Evolutionary conservation across 257 asterid genomes (phyloP).

Genomic region (Paulownia fortunei): DNA sequence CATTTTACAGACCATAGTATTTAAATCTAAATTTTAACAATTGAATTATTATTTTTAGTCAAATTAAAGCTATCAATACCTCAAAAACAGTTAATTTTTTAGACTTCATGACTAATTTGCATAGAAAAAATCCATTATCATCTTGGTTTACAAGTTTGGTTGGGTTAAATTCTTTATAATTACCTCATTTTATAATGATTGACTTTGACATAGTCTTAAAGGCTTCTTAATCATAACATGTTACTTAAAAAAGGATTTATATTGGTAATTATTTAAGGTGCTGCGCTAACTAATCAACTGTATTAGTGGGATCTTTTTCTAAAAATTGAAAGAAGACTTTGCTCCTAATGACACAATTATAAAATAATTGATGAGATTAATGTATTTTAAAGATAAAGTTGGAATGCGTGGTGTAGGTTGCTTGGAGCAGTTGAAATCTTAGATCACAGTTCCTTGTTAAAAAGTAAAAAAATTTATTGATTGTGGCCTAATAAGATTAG

Average conservation of each 20-base stretch:
- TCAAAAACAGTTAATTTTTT: too few species aligned
- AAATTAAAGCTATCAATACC: too few species aligned
- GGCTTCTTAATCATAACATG: background rate
- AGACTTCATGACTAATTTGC: too few species aligned
- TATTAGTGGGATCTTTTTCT: background rate
- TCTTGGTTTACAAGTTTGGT: background rate
- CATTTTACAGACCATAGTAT: too few species aligned
- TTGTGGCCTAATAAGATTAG: too few species aligned
- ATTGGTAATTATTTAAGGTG: background rate
- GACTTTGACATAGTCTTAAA: background rate
- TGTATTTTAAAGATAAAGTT: background rate
- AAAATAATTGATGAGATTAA: background rate
- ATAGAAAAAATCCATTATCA: too few species aligned
- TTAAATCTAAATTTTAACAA: too few species aligned
- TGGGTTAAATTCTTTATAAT: background rate
- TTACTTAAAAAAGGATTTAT: background rate
- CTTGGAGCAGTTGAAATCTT: background rate
- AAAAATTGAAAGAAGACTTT: background rate
- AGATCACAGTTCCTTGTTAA: background rate
- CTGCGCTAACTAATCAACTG: background rate
- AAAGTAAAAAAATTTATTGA: too few species aligned
- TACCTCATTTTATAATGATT: too few species aligned
- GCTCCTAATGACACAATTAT: background rate
- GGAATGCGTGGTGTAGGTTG: background rate
- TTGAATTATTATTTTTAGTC: too few species aligned